These are phyloP conservation scores for Diaporthe citriasiana DNA, from an alignment of 2,329 filamentous ascomycete genomes.

Conservation along the genomic window DNA sequence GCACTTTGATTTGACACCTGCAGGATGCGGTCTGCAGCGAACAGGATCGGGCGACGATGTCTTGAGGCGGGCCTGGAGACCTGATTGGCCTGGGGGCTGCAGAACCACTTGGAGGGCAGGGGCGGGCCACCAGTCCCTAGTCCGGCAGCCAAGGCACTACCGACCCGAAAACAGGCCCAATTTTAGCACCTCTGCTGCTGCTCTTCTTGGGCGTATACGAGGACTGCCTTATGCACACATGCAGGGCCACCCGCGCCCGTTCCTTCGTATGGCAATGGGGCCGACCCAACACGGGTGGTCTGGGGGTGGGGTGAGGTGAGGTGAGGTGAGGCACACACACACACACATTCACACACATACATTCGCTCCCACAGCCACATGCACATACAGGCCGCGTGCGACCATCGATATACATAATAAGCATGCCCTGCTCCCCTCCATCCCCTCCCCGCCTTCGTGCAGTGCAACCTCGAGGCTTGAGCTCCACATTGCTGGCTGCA, in stretches of 20 bases:
- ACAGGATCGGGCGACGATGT: constrained; percentile 24
- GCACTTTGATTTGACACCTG: constrained; percentile 22
- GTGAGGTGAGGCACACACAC: background rate
- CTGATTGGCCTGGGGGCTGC: constrained; percentile 28
- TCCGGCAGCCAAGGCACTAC: constrained; percentile 25
- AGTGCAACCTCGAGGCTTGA: constrained; percentile 7
- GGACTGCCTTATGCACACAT: constrained; percentile 33
- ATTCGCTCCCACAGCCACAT: no score
- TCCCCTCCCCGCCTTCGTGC: background rate
- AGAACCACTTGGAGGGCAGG: background rate
- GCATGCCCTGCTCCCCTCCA: background rate
- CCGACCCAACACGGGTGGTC: constrained; percentile 9
- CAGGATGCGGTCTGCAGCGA: constrained; percentile 31
- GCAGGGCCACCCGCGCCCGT: constrained; percentile 28
- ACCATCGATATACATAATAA: constrained; percentile 27
- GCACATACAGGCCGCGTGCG: constrained; percentile 1
- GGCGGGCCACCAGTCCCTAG: background rate
- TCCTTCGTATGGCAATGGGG: constrained; percentile 1
- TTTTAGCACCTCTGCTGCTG: constrained; percentile 22
- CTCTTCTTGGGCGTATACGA: constrained; percentile 29
- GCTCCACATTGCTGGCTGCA: background rate
- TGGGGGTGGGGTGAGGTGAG: background rate
- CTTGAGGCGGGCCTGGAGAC: background rate
- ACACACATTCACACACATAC: no score
- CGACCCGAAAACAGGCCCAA: constrained; percentile 20